phyloP scores from a whole-genome alignment of 2,329 filamentous ascomycete species.

The Volutella citrinella region DNA sequence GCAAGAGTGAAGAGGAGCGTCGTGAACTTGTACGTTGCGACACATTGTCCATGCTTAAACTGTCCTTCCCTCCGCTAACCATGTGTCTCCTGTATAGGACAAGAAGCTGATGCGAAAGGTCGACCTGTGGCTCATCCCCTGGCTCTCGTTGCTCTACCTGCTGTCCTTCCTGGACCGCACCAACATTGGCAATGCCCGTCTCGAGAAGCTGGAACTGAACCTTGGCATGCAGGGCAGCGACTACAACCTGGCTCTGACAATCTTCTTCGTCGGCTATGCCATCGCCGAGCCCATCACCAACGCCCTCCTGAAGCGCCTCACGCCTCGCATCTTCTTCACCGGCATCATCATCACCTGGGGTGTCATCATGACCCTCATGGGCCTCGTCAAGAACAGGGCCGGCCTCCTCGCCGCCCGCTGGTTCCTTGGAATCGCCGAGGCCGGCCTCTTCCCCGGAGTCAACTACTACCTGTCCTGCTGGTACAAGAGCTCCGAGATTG shows the following conservation, averaged over 20 bases:
- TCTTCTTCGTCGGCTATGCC: conserved; percentile 71
- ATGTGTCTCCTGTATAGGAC: conserved; percentile 28
- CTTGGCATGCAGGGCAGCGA: conserved; percentile 34
- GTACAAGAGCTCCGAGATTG: conserved; percentile 75
- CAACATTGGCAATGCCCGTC: conserved; percentile 49
- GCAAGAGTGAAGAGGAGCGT: conserved; percentile 58
- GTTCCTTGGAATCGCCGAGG: conserved; percentile 63
- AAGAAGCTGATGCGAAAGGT: conserved; percentile 55
- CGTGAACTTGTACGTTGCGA: conserved; percentile 51
- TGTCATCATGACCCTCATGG: conserved; percentile 46
- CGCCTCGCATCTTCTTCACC: conserved; percentile 61
- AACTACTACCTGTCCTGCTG: conserved; percentile 71
- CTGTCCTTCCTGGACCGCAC: conserved; percentile 44
- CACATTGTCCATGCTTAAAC: conserved; percentile 27
- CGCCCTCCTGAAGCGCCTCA: conserved; percentile 59
- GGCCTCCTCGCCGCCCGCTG: conserved; percentile 50
- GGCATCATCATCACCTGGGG: conserved; percentile 61
- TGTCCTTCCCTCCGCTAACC: too few relatives aligned
- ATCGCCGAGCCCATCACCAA: conserved; percentile 65
- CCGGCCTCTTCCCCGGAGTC: conserved; percentile 64
- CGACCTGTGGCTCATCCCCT: conserved; percentile 55
- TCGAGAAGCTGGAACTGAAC: conserved; percentile 17
- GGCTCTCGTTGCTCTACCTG: conserved; percentile 55
- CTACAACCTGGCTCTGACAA: conserved; percentile 56
- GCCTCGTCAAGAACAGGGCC: conserved; percentile 40